Evolutionary conservation across 2,329 filamentous ascomycete genomes (phyloP).

Genomic region (Aspergillus japonicus): DNA sequence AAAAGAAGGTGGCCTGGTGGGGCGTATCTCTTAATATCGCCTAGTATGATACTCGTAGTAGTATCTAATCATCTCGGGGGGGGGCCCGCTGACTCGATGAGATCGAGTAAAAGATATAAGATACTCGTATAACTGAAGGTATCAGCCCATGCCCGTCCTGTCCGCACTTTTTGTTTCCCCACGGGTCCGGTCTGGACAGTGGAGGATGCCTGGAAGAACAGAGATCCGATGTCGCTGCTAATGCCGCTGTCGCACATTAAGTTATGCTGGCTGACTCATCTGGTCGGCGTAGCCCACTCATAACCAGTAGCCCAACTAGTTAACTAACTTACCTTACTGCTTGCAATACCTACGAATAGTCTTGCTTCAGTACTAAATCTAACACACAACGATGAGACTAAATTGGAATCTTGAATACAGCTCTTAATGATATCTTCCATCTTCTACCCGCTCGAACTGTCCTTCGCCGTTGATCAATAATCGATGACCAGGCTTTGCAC

Average conservation of each 20-base stretch:
- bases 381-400: too few relatives aligned
- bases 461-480: too few relatives aligned
- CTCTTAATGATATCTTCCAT: too few relatives aligned
- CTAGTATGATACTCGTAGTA: slow-evolving; percentile 15
- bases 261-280: neutral
- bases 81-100: slow-evolving; percentile 33
- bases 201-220: too few relatives aligned
- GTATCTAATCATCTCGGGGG: neutral
- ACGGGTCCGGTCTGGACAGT: neutral
- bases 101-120: slow-evolving; percentile 34
- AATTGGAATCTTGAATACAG: too few relatives aligned
- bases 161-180: neutral
- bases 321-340: too few relatives aligned
- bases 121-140: slow-evolving; percentile 13
- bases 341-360: too few relatives aligned
- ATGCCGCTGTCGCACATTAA: neutral
- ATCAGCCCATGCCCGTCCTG: neutral
- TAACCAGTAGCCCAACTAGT: too few relatives aligned
- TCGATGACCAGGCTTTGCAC: too few relatives aligned
- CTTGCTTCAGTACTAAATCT: too few relatives aligned
- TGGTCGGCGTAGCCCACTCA: too few relatives aligned
- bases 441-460: too few relatives aligned
- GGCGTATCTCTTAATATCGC: slow-evolving; percentile 31
- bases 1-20: slow-evolving; percentile 8
- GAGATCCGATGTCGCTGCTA: neutral